phyloP scores from a whole-genome alignment of 2,329 filamentous ascomycete genomes.

The Fusarium haematococcum region DNA sequence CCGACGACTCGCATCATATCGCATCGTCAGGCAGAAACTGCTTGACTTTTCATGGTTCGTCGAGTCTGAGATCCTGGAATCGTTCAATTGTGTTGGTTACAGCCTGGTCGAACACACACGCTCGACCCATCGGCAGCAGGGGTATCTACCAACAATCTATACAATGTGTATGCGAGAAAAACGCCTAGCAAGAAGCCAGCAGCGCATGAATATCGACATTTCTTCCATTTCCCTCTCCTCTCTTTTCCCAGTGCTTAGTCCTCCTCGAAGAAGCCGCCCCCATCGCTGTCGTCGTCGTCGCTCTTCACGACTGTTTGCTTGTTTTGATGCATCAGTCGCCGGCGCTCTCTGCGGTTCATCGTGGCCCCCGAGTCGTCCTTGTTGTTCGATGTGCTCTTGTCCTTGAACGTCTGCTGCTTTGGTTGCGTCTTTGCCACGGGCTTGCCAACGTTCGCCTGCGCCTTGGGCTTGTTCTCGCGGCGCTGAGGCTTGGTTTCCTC shows the following conservation, averaged over 20 bases:
- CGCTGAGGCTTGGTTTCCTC: constrained; percentile 22
- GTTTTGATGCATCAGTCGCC: constrained; percentile 50
- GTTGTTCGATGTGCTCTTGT: constrained; percentile 19
- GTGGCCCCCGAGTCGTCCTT: constrained; percentile 41
- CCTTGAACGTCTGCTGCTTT: constrained; percentile 36
- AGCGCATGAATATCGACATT: constrained; percentile 12
- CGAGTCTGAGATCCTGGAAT: constrained; percentile 4
- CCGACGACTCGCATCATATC: not conserved
- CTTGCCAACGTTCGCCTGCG: constrained; percentile 35
- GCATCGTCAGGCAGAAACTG: not conserved
- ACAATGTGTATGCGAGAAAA: constrained; percentile 20
- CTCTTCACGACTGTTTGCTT: constrained; percentile 48
- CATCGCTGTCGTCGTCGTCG: constrained; percentile 63
- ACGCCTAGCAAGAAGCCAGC: not conserved
- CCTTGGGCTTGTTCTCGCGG: constrained; percentile 28
- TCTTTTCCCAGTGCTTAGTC: constrained; percentile 6
- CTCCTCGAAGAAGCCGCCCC: constrained; percentile 69
- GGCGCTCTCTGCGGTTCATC: constrained; percentile 53
- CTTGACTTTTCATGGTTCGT: not conserved
- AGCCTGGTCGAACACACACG: constrained; percentile 19
- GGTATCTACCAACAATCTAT: constrained; percentile 38
- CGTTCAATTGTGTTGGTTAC: constrained; percentile 24
- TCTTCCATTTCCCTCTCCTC: not conserved
- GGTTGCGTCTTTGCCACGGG: constrained; percentile 30
- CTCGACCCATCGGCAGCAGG: constrained; percentile 23